Conservation (phyloP, 495 filamentous ascomycete species). For the Neurospora intermedia region DNA sequence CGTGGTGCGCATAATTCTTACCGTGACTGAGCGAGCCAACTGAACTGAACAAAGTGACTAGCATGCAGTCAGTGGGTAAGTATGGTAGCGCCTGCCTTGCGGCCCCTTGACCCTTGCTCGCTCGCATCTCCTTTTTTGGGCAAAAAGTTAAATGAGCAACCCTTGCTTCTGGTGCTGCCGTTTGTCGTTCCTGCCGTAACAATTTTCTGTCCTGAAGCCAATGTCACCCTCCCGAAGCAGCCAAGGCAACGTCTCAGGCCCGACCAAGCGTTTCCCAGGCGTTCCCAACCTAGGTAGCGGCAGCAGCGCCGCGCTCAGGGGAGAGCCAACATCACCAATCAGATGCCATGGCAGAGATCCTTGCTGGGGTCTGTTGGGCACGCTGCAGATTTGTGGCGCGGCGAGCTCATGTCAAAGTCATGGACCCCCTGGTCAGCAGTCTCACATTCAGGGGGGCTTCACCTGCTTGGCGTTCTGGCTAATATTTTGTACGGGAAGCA, state of each 20-base stretch:
- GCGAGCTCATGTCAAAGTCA: not conserved
- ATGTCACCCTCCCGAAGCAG: not conserved
- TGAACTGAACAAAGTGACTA: not conserved
- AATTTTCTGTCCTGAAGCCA: not conserved
- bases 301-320: not conserved
- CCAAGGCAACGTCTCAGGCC: not conserved
- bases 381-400: conserved; percentile 9
- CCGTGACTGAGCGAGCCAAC: too few species aligned
- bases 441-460: not conserved
- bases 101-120: not conserved
- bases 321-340: not conserved
- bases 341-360: not conserved
- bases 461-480: not conserved
- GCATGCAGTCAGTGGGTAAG: not conserved
- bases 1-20: too few species aligned
- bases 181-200: not conserved
- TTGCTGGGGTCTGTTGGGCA: not conserved
- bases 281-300: not conserved
- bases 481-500: not conserved
- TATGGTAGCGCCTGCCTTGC: not conserved
- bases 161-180: not conserved
- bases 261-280: not conserved
- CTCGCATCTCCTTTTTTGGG: not conserved
- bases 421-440: not conserved
- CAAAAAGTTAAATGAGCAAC: not conserved